A percentile compares a stretch with the other conserved stretches of the same genome.
These are phyloP conservation scores for Schizosaccharomyces versatilis DNA, from an alignment of 1,139 yeast genomes.

Conservation along the genomic window DNA sequence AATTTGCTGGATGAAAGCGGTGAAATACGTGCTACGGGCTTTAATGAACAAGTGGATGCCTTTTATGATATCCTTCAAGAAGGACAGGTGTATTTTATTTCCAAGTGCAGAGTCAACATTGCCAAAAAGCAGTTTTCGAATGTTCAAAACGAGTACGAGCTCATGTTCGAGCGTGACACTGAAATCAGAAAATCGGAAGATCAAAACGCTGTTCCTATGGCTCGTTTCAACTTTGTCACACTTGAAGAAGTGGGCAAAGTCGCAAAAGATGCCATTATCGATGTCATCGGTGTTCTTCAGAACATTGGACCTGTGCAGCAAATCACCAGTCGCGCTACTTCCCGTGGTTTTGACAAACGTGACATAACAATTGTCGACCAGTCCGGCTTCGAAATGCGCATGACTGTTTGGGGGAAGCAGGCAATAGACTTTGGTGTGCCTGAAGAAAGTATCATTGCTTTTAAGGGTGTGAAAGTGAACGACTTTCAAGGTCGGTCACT, in stretches of 20 bases:
- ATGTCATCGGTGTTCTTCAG: slow-evolving; percentile 69
- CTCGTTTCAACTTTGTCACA: slow-evolving; percentile 54
- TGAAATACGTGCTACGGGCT: slow-evolving; percentile 89
- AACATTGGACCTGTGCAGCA: slow-evolving; percentile 53
- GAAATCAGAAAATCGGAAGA: slow-evolving; percentile 43
- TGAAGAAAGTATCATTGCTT: slow-evolving; percentile 74
- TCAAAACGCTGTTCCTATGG: slow-evolving; percentile 42
- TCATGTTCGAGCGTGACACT: slow-evolving; percentile 61
- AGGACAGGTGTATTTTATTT: slow-evolving; percentile 56
- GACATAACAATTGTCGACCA: slow-evolving; percentile 74
- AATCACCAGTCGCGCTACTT: slow-evolving; percentile 77
- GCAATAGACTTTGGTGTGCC: slow-evolving; percentile 53
- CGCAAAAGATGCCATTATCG: slow-evolving; percentile 52
- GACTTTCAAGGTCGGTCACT: slow-evolving; percentile 78
- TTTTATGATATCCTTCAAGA: slow-evolving; percentile 57
- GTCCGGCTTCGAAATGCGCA: slow-evolving; percentile 47
- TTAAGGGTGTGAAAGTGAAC: slow-evolving; percentile 72
- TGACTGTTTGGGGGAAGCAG: slow-evolving; percentile 78
- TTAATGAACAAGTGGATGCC: slow-evolving; percentile 66
- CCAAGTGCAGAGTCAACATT: slow-evolving; percentile 59
- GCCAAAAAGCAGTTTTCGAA: slow-evolving; percentile 76
- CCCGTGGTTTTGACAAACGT: slow-evolving; percentile 78
- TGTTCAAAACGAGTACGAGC: slow-evolving; percentile 71
- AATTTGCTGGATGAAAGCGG: slow-evolving; percentile 85
- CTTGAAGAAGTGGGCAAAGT: slow-evolving; percentile 41